Conservation (phyloP, 345 rosid species). For the Citrus australasica region DNA sequence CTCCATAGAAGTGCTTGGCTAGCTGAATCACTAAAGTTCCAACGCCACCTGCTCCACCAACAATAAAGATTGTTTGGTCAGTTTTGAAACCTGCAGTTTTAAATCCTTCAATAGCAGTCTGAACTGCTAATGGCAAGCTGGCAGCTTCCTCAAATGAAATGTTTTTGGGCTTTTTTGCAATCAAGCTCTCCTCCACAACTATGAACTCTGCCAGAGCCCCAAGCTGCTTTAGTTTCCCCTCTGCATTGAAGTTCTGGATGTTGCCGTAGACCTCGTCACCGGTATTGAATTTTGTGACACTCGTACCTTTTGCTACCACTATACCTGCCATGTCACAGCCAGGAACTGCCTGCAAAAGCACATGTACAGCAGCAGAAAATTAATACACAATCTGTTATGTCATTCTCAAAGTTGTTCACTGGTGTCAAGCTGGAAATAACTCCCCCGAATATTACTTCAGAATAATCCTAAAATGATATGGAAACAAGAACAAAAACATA, state of each 20-base stretch:
- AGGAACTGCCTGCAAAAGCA: constrained; percentile 36
- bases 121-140: constrained; percentile 46
- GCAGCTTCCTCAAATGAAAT: constrained; percentile 52
- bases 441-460: too few species aligned
- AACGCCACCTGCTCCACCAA: constrained; percentile 50
- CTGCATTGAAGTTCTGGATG: constrained; percentile 41
- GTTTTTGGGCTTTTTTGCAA: constrained; percentile 33
- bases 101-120: constrained; percentile 50
- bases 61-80: constrained; percentile 34
- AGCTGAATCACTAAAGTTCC: constrained; percentile 45
- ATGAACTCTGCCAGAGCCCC: constrained; percentile 48
- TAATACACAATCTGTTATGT: too few species aligned
- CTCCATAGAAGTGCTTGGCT: constrained; percentile 38
- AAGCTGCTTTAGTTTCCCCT: constrained; percentile 33
- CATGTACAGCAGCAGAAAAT: neutral
- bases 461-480: too few species aligned
- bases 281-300: constrained; percentile 20
- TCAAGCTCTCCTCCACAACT: constrained; percentile 39
- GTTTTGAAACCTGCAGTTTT: constrained; percentile 25
- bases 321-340: constrained; percentile 53
- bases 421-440: too few species aligned
- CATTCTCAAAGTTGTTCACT: too few species aligned
- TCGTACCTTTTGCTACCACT: constrained; percentile 33
- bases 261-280: constrained; percentile 50
- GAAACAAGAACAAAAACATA: too few species aligned